Conservation (phyloP, 2,329 filamentous ascomycete genomes). For the Neospermospora avenae region DNA sequence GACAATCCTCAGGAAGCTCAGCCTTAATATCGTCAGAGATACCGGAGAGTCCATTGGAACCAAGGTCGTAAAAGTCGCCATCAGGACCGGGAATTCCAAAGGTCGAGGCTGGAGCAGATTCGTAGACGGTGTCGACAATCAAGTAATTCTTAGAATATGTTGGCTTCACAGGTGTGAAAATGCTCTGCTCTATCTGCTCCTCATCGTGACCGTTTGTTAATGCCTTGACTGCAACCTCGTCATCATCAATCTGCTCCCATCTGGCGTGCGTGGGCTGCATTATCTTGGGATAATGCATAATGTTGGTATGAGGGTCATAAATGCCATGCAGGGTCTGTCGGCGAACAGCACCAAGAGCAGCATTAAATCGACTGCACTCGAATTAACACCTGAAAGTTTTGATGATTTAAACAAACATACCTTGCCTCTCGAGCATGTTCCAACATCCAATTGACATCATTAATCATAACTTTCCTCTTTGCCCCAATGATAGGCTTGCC, state of each 20-base stretch:
- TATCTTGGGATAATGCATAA: constrained; percentile 79
- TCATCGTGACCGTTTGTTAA: constrained; percentile 18
- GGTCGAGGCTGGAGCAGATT: constrained; percentile 51
- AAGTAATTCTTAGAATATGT: constrained; percentile 59
- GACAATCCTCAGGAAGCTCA: constrained; percentile 67
- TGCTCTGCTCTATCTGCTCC: constrained; percentile 33
- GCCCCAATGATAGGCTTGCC: constrained; percentile 75
- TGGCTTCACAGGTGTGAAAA: constrained; percentile 53
- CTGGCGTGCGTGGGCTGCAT: constrained; percentile 88
- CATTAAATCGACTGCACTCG: constrained; percentile 73
- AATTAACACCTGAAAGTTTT: background rate
- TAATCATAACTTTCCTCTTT: constrained; percentile 82
- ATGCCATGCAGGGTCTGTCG: constrained; percentile 65
- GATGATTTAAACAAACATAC: constrained; percentile 46
- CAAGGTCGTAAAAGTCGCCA: constrained; percentile 45
- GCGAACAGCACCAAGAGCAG: constrained; percentile 65
- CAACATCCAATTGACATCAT: constrained; percentile 93
- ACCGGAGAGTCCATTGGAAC: constrained; percentile 55
- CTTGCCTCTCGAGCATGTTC: constrained; percentile 90
- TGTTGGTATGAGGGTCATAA: constrained; percentile 93
- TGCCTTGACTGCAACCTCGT: constrained; percentile 22
- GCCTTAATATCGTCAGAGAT: constrained; percentile 63
- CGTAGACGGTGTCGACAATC: constrained; percentile 58
- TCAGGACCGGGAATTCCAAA: constrained; percentile 58
- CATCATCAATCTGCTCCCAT: constrained; percentile 66